These are phyloP conservation scores for Petasospora rhodanensis DNA, from an alignment of 1,139 yeast genomes.

Conservation along the genomic window DNA sequence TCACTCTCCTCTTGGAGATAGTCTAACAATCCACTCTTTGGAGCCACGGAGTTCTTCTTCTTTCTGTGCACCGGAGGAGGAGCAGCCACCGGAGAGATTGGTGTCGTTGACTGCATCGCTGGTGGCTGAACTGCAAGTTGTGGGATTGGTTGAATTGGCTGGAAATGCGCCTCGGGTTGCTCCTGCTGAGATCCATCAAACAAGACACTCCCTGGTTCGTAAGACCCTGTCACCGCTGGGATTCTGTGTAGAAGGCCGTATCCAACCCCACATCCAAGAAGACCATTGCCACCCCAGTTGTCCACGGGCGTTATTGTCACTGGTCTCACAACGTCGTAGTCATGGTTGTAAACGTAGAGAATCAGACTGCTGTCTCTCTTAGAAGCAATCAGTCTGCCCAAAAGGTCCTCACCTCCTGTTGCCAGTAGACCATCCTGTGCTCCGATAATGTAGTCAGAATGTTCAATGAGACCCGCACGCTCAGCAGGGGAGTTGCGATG, in stretches of 20 bases:
- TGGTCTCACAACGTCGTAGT: constrained; percentile 79
- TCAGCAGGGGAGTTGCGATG: constrained; percentile 83
- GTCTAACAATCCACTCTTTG: constrained; percentile 26
- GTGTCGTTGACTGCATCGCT: background rate
- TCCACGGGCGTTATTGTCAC: constrained; percentile 68
- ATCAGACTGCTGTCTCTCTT: constrained; percentile 46
- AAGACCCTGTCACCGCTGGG: constrained; percentile 37
- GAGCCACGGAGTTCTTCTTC: constrained; percentile 19
- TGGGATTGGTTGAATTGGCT: too few species aligned
- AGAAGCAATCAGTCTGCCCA: constrained; percentile 64
- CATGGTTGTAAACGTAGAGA: constrained; percentile 84
- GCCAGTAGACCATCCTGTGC: constrained; percentile 80
- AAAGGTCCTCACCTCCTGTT: constrained; percentile 79
- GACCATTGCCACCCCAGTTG: constrained; percentile 64
- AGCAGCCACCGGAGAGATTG: constrained; percentile 3
- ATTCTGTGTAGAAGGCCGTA: constrained; percentile 84
- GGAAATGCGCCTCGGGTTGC: too few species aligned
- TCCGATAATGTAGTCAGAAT: constrained; percentile 85
- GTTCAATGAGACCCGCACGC: constrained; percentile 75
- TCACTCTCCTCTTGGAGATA: constrained; percentile 35
- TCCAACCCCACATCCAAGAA: constrained; percentile 93
- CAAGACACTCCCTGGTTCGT: constrained; percentile 25
- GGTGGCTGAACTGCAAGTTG: constrained; percentile 7
- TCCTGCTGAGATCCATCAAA: too few species aligned
- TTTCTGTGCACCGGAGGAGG: constrained; percentile 28